Conservation (phyloP, 2,329 filamentous ascomycete genomes). For the Diplodia mutila region DNA sequence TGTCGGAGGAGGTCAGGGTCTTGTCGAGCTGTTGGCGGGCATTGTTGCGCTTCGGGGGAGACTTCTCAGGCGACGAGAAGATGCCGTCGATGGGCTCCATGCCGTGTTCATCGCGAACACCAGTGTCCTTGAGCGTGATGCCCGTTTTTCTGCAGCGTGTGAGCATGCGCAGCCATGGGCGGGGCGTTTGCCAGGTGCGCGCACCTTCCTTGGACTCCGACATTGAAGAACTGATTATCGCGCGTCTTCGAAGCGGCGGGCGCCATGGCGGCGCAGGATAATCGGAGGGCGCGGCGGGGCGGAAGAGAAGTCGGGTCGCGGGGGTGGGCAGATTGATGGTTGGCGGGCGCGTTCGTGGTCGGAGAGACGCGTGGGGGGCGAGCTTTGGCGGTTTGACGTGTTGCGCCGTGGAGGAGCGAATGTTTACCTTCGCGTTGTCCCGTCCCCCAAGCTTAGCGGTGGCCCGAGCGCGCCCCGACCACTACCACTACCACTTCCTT, state of each 20-base stretch:
- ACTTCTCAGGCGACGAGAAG: conserved; percentile 82
- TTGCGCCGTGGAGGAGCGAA: neutral
- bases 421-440: conserved; percentile 15
- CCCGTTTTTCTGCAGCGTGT: conserved; percentile 76
- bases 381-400: conserved; percentile 15
- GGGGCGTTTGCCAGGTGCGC: conserved; percentile 24
- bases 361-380: conserved; percentile 1
- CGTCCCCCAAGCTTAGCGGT: neutral
- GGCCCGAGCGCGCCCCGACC: neutral
- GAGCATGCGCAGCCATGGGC: neutral
- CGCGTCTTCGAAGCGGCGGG: conserved; percentile 39
- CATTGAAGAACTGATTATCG: conserved; percentile 46
- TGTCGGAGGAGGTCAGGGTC: conserved; percentile 58
- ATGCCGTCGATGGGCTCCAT: conserved; percentile 85
- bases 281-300: neutral
- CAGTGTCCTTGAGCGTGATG: conserved; percentile 75
- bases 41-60: conserved; percentile 46
- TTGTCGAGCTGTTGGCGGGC: conserved; percentile 39
- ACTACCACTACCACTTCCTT: neutral
- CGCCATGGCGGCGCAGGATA: conserved; percentile 34
- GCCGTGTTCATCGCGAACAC: conserved; percentile 85
- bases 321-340: neutral
- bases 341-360: neutral
- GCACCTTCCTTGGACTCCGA: conserved; percentile 46
- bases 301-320: neutral